Percentiles rank a stretch among this genome's conserved stretches.
Conservation (phyloP, 2,329 filamentous ascomycete genomes). For the Nemania sp. region DNA sequence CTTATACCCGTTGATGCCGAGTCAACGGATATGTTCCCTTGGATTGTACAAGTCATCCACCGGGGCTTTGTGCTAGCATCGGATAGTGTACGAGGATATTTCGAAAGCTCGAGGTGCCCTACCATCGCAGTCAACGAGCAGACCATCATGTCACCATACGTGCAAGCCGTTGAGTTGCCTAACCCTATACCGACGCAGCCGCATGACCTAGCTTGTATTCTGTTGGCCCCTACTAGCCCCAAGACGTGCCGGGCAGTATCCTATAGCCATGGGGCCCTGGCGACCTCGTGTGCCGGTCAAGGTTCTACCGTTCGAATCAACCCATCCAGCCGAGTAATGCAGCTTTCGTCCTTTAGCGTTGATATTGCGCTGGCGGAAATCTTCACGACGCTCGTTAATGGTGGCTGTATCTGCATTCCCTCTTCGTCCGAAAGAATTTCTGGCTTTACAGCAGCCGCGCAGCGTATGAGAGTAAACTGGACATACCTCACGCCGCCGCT, state of each 20-base stretch:
- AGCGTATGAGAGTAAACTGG: constrained; percentile 47
- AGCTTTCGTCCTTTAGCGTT: constrained; percentile 60
- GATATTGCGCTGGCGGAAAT: constrained; percentile 59
- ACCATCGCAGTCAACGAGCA: constrained; percentile 48
- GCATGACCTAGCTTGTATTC: constrained; percentile 60
- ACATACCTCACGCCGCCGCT: constrained; percentile 56
- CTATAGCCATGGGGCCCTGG: constrained; percentile 62
- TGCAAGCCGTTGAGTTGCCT: constrained; percentile 36
- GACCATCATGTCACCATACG: constrained; percentile 43
- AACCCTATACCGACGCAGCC: constrained; percentile 42
- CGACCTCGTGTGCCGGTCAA: constrained; percentile 57
- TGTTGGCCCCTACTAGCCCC: constrained; percentile 62
- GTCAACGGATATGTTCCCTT: constrained; percentile 46
- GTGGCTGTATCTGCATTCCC: constrained; percentile 56
- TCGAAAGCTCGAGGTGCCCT: constrained; percentile 46
- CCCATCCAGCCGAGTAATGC: constrained; percentile 58
- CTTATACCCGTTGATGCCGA: constrained; percentile 55
- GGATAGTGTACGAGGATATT: constrained; percentile 45
- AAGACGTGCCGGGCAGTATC: constrained; percentile 63
- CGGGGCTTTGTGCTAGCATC: constrained; percentile 50
- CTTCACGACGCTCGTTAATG: constrained; percentile 54
- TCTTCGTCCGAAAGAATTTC: constrained; percentile 47
- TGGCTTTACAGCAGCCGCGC: constrained; percentile 47
- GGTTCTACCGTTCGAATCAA: constrained; percentile 54
- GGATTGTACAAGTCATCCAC: constrained; percentile 48